Percentiles rank a stretch among this genome's conserved stretches.
These are phyloP conservation scores for Aspergillus jensenii DNA, from an alignment of 2,329 filamentous ascomycete genomes.

Conservation along the genomic window DNA sequence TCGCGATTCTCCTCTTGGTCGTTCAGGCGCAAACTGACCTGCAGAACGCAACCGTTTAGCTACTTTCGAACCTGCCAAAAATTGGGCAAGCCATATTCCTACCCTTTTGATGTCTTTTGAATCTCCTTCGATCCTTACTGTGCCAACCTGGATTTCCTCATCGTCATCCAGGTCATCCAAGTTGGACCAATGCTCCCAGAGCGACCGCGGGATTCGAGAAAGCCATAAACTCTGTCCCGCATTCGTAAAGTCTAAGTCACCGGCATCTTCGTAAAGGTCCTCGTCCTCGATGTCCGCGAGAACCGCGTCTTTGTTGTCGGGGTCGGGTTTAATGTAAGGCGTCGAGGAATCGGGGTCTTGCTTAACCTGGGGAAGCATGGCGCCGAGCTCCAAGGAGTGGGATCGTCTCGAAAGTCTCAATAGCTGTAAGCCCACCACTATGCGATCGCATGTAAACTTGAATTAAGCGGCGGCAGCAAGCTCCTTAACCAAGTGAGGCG, in stretches of 20 bases:
- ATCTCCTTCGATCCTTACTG: slow-evolving; percentile 61
- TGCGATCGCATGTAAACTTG: slow-evolving; percentile 7
- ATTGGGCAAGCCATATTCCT: slow-evolving; percentile 6
- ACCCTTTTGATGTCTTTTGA: slow-evolving; percentile 54
- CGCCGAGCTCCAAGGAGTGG: slow-evolving; percentile 7
- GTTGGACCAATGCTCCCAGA: slow-evolving; percentile 77
- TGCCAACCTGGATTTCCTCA: slow-evolving; percentile 78
- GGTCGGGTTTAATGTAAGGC: slow-evolving; percentile 42
- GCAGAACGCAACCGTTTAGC: slow-evolving; percentile 33
- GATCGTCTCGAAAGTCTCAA: neutral
- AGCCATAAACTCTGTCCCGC: slow-evolving; percentile 61
- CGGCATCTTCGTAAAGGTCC: slow-evolving; percentile 68
- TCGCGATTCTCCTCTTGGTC: slow-evolving; percentile 66
- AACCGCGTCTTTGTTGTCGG: slow-evolving; percentile 39
- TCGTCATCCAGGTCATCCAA: slow-evolving; percentile 75
- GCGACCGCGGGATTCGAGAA: slow-evolving; percentile 72
- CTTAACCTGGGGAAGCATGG: slow-evolving; percentile 40
- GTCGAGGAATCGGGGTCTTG: slow-evolving; percentile 39
- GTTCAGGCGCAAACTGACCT: slow-evolving; percentile 70
- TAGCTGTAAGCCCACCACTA: neutral
- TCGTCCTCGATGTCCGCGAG: slow-evolving; percentile 54
- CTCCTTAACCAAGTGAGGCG: neutral
- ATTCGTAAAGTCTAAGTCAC: slow-evolving; percentile 60
- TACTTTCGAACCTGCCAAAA: neutral
- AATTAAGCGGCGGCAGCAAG: neutral